phyloP scores from a whole-genome alignment of 2,329 filamentous ascomycete genomes.

The Mariannaea sp. region DNA sequence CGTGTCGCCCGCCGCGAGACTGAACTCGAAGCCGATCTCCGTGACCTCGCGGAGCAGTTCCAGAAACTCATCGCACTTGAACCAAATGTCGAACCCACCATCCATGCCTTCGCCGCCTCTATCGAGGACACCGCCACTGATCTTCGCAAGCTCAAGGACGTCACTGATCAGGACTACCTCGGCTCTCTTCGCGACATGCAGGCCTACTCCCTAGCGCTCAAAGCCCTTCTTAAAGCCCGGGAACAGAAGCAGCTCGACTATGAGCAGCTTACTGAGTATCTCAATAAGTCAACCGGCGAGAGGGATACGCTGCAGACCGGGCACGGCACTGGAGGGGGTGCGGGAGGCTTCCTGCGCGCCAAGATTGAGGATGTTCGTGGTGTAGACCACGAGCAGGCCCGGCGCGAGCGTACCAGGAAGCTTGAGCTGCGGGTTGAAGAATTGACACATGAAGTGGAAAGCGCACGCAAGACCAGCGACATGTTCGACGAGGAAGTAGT shows the following conservation, averaged over 20 bases:
- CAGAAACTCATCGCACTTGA: conserved; percentile 90
- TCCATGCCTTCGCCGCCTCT: conserved; percentile 85
- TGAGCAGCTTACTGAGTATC: conserved; percentile 93
- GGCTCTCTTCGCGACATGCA: conserved; percentile 94
- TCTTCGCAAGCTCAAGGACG: conserved; percentile 80
- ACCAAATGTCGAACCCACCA: conserved; percentile 78
- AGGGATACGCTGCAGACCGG: conserved; percentile 76
- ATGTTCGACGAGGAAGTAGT: conserved; percentile 97
- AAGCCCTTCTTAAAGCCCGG: conserved; percentile 85
- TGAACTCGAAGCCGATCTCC: conserved; percentile 86
- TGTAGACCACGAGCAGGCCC: conserved; percentile 91
- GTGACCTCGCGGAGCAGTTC: conserved; percentile 91
- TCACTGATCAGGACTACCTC: conserved; percentile 95
- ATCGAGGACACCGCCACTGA: conserved; percentile 83
- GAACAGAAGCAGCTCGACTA: conserved; percentile 99
- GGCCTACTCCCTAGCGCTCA: conserved; percentile 86
- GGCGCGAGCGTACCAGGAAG: conserved; percentile 84
- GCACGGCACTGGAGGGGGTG: conserved; percentile 65
- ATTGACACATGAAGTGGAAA: conserved; percentile 86
- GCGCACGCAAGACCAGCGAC: conserved; percentile 83
- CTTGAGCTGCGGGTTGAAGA: conserved; percentile 92
- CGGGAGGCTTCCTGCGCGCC: conserved; percentile 83
- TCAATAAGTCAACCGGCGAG: conserved; percentile 86
- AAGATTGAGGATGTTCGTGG: conserved; percentile 97
- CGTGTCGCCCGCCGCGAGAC: conserved; percentile 85